Base-by-base conservation (phyloP, 768 basidiomycete species). In the Chalciporus chontae region DNA sequence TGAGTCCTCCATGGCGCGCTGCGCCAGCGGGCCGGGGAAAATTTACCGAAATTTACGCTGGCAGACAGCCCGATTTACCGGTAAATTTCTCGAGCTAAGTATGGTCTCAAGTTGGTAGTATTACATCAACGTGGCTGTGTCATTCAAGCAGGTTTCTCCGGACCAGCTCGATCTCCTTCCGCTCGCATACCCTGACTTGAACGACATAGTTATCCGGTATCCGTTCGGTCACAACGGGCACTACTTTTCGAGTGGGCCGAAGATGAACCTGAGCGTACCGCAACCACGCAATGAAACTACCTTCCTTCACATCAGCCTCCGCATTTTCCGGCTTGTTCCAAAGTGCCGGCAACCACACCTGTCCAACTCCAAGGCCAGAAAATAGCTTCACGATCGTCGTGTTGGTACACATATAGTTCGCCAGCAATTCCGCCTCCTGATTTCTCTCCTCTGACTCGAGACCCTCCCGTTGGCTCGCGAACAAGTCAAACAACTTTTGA, bases 401-500 rank as follows among this genome's bases (percentile, higher is more conserved):
- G 27, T 40, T 47, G 4, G 37, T 26, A 19, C 46, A 47, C 19
- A 47, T 9, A 21, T 47, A 21, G n/a, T 47, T 40, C 23, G 38
- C 17, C 27, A 47, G 26, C 9, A 26, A 47, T 13, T 47, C 46
- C 18, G 46, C 46, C 46, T 47, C 46, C 11, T 40, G 46, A 39
- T 47, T 47, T 47, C 46, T 18, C 18, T 47, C 37, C 14, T 47
- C 18, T 15, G 26, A 18, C 13, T 40, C 38, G 26, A 47, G 19
- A 8, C 46, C 46, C 27, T 47, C 46, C 10, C 46, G 46, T 21
- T 47, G 46, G 31, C 46, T 47, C 19, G 46, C 46, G 38, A 47
- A 47, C 46, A 47, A 47, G 46, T 47, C 46, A 21, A 47, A 47
- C 5, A 47, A 17, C 27, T 19, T 47, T 27, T 40, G 38, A n/a